Conservation (phyloP, 2,329 filamentous ascomycete genomes). For the Dryadomyces quercivorus region DNA sequence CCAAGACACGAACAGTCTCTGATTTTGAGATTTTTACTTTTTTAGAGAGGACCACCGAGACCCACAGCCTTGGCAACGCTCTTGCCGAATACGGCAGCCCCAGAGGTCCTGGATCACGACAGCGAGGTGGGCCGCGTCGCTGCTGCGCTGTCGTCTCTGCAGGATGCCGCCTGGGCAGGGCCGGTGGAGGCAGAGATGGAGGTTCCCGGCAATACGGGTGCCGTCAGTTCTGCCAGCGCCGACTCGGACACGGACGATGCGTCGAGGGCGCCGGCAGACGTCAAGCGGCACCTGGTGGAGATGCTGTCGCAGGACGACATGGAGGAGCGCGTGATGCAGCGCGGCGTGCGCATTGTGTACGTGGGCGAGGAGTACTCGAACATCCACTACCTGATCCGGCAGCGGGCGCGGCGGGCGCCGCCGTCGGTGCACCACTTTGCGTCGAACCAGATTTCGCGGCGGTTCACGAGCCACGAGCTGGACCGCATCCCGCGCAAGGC, state of each 20-base stretch:
- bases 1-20: no score
- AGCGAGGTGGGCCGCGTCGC: slow-evolving; percentile 7
- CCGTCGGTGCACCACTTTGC: slow-evolving; percentile 19
- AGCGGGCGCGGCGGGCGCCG: slow-evolving; percentile 22
- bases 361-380: slow-evolving; percentile 44
- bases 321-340: slow-evolving; percentile 8
- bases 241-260: background rate
- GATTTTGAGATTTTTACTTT: no score
- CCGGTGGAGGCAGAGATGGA: background rate
- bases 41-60: slow-evolving; percentile 5
- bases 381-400: slow-evolving; percentile 40
- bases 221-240: no score
- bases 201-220: no score
- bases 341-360: slow-evolving; percentile 27
- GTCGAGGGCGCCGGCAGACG: background rate
- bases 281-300: slow-evolving; percentile 8
- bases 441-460: slow-evolving; percentile 21
- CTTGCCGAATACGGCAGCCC: slow-evolving; percentile 1
- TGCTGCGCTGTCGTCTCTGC: slow-evolving; percentile 6
- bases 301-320: slow-evolving; percentile 10
- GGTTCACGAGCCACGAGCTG: slow-evolving; percentile 25
- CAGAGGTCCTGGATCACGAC: no score
- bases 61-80: slow-evolving; percentile 5
- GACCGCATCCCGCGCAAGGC: slow-evolving; percentile 34
- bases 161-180: background rate